Evolutionary conservation across 495 filamentous ascomycete species (phyloP).

Genomic region (Xylaria telfairii): DNA sequence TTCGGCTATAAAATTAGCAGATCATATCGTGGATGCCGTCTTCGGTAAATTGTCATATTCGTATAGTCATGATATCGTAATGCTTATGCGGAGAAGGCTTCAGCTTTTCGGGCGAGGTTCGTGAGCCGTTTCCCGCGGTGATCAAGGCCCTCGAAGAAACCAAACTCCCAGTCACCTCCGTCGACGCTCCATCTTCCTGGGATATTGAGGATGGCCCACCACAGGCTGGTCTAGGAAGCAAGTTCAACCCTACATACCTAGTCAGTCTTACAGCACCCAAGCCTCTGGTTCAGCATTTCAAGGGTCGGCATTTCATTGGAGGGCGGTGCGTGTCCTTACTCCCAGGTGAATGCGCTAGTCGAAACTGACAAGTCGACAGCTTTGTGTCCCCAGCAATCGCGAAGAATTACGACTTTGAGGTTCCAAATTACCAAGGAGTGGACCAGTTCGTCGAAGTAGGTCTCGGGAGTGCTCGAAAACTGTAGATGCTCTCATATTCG

Average conservation of each 20-base stretch:
- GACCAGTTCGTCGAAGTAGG: constrained; percentile 88
- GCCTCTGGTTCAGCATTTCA: constrained; percentile 83
- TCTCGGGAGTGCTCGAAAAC: constrained; percentile 59
- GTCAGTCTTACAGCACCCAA: constrained; percentile 95
- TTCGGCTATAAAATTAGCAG: constrained; percentile 64
- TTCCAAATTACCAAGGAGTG: constrained; percentile 83
- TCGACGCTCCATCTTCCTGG: constrained; percentile 94
- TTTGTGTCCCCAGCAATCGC: constrained; percentile 82
- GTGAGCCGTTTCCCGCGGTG: constrained; percentile 84
- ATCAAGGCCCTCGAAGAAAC: constrained; percentile 77
- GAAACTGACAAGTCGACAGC: constrained; percentile 48
- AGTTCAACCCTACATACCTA: constrained; percentile 77
- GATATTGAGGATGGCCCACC: constrained; percentile 88
- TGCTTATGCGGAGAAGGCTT: constrained; percentile 63
- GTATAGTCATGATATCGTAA: constrained; percentile 15
- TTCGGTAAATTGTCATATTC: constrained; percentile 65
- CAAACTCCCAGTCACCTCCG: constrained; percentile 78
- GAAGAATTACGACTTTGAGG: constrained; percentile 83
- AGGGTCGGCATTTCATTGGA: constrained; percentile 87
- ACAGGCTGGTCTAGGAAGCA: constrained; percentile 73
- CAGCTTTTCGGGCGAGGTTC: constrained; percentile 89
- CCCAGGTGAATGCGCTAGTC: neutral
- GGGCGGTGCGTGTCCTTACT: constrained; percentile 60
- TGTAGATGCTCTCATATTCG: constrained; percentile 46
- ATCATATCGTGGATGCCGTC: constrained; percentile 91